These are phyloP conservation scores for Backusella morwellensis DNA, from an alignment of 192 early-diverging fungal species.

Conservation along the genomic window DNA sequence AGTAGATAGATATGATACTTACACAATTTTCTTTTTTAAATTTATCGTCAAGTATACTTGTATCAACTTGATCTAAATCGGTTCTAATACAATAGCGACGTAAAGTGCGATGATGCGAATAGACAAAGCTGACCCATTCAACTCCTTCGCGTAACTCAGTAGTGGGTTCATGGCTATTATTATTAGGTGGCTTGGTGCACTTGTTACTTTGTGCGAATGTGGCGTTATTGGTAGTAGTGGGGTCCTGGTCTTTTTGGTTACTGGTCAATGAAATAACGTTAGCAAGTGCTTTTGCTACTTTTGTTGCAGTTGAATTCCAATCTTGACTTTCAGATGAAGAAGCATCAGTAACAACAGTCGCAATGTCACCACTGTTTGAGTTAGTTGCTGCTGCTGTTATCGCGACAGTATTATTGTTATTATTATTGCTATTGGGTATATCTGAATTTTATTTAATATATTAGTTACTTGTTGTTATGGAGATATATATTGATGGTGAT, in stretches of 20 bases:
- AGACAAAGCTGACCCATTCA: constrained; percentile 36
- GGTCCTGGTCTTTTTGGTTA: not conserved
- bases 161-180: constrained; percentile 25
- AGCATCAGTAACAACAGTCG: not conserved
- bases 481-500: not conserved
- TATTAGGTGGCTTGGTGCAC: not conserved
- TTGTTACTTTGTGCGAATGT: not conserved
- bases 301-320: constrained; percentile 14
- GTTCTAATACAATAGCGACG: constrained; percentile 31
- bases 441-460: not conserved
- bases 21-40: constrained; percentile 37
- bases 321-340: not conserved
- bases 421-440: not conserved
- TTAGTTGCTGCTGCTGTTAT: not conserved
- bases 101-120: constrained; percentile 28
- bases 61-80: constrained; percentile 29
- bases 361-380: not conserved
- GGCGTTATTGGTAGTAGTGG: not conserved
- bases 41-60: constrained; percentile 24
- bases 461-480: not conserved
- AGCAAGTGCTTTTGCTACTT: constrained; percentile 12
- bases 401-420: not conserved
- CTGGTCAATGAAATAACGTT: not conserved
- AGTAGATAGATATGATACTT: constrained; percentile 10
- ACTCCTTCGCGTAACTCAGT: constrained; percentile 27